These are phyloP conservation scores for Megacollybia marginata DNA, from an alignment of 768 basidiomycete species.

Conservation along the genomic window DNA sequence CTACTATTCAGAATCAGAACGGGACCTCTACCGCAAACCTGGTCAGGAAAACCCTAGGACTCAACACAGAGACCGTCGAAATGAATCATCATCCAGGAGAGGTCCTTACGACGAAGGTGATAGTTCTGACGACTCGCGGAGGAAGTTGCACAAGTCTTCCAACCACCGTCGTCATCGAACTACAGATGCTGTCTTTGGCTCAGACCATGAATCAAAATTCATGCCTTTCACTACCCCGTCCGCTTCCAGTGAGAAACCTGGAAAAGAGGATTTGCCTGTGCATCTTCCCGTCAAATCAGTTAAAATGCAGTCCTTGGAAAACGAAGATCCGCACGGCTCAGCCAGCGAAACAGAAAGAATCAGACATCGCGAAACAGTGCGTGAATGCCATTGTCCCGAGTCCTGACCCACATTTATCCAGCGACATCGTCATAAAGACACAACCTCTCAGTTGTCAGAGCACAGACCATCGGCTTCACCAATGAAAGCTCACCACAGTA, in stretches of 20 bases:
- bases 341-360: not conserved
- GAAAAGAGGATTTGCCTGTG: not conserved
- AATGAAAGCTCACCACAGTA: not conserved
- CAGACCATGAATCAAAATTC: not conserved
- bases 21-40: constrained; percentile 7
- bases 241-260: too few species aligned
- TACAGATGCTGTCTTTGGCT: constrained; percentile 22
- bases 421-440: not conserved
- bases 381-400: not conserved
- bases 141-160: constrained; percentile 5
- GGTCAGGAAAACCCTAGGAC: not conserved
- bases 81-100: constrained; percentile 5
- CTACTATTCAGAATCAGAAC: constrained; percentile 5
- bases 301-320: not conserved
- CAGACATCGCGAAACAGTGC: not conserved
- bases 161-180: constrained; percentile 26
- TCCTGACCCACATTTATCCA: not conserved
- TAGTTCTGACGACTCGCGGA: constrained; percentile 25
- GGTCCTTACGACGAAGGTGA: constrained; percentile 27
- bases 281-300: constrained; percentile 1
- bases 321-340: not conserved
- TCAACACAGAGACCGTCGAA: not conserved
- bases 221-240: too few species aligned
- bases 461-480: not conserved
- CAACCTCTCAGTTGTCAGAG: not conserved